These are phyloP conservation scores for Lyophyllum semitale DNA, from an alignment of 768 basidiomycete genomes.

Conservation along the genomic window DNA sequence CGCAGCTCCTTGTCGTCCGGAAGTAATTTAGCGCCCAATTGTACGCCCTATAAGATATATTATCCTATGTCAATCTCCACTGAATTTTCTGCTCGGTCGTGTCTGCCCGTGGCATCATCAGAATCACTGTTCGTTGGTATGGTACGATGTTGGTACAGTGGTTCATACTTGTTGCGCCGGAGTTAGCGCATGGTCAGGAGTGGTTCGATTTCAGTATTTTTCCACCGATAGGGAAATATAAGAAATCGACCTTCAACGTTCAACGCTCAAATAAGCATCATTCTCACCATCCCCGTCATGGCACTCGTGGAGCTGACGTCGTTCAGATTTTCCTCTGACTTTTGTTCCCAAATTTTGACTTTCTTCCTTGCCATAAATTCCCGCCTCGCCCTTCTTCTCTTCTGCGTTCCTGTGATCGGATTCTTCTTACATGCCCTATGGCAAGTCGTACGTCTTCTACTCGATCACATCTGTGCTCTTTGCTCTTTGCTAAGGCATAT, in stretches of 20 bases:
- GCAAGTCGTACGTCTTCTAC: conserved; percentile 63
- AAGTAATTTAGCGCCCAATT: not conserved
- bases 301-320: conserved; percentile 38
- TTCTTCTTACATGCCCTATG: conserved; percentile 74
- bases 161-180: not conserved
- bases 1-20: not conserved
- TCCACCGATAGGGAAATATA: conserved; percentile 7
- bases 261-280: not conserved
- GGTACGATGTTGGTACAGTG: not conserved
- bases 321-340: conserved; percentile 36
- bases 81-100: not conserved
- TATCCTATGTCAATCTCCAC: not conserved
- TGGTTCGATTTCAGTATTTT: conserved; percentile 12
- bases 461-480: not conserved
- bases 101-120: not conserved
- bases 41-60: not conserved
- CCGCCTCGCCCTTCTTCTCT: conserved; percentile 44
- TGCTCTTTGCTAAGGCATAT: not conserved
- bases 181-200: not conserved
- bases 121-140: not conserved
- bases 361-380: conserved; percentile 21
- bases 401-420: conserved; percentile 69
- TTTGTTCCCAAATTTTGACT: conserved; percentile 28
- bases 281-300: conserved; percentile 28
- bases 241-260: not conserved